Evolutionary conservation across 1,139 yeast genomes (phyloP).

Genomic region (Candida sp.): DNA sequence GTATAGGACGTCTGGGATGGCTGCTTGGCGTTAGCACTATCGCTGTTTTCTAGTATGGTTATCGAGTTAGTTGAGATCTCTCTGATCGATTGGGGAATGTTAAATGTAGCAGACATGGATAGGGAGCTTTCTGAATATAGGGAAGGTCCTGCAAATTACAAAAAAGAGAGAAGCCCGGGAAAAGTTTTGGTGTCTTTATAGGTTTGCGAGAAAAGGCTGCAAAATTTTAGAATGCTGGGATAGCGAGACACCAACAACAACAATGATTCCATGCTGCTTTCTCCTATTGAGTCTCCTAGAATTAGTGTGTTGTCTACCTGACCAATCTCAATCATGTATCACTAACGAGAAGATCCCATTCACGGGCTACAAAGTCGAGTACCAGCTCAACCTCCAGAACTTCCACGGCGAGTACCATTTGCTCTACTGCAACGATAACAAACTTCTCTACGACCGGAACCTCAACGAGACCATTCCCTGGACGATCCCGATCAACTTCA

Average conservation of each 20-base stretch:
- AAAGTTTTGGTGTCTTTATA: neutral
- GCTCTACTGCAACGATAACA: constrained; percentile 35
- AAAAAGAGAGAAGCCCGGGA: neutral
- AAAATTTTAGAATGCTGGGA: too few relatives aligned
- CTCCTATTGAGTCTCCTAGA: neutral
- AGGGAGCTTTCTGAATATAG: too few relatives aligned
- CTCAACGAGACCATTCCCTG: constrained; percentile 29
- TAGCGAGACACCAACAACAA: too few relatives aligned
- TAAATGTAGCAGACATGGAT: constrained; percentile 5
- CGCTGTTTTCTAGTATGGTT: neutral
- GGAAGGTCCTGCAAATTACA: neutral
- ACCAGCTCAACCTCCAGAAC: constrained; percentile 22
- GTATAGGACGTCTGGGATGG: constrained; percentile 6
- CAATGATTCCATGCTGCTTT: too few relatives aligned
- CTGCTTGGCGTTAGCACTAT: neutral
- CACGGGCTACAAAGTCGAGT: constrained; percentile 38
- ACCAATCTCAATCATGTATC: constrained; percentile 17
- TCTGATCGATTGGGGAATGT: neutral
- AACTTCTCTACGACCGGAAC: constrained; percentile 27
- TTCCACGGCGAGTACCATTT: constrained; percentile 23
- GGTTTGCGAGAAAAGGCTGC: neutral
- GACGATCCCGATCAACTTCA: constrained; percentile 21
- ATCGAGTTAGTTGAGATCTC: constrained; percentile 2
- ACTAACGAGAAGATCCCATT: constrained; percentile 23
- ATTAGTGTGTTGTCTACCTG: constrained; percentile 10